These are phyloP conservation scores for Sungouiozyma intestinalis DNA, from an alignment of 805 yeast species.

Conservation along the genomic window DNA sequence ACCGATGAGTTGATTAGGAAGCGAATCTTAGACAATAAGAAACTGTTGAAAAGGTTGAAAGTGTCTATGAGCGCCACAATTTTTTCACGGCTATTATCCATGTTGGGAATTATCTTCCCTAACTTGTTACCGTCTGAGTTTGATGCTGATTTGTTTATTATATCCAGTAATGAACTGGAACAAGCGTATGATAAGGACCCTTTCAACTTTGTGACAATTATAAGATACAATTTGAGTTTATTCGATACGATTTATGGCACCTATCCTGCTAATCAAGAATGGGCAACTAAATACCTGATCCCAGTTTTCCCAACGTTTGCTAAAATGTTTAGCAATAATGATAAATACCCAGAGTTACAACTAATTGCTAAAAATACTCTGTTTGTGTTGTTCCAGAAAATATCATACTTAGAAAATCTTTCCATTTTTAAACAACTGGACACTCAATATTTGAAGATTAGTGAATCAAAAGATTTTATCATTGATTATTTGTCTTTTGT, in stretches of 20 bases:
- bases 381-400: conserved; percentile 15
- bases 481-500: conserved; percentile 20
- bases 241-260: conserved; percentile 5
- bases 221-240: conserved; percentile 14
- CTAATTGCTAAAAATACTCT: conserved; percentile 14
- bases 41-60: conserved; percentile 11
- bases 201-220: conserved; percentile 16
- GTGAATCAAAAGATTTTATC: conserved; percentile 8
- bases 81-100: conserved; percentile 17
- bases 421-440: conserved; percentile 12
- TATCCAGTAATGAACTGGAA: conserved; percentile 9
- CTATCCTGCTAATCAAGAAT: conserved; percentile 1
- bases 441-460: conserved; percentile 11
- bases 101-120: conserved; percentile 10
- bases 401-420: conserved; percentile 18
- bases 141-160: conserved; percentile 12
- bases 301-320: conserved; percentile 13
- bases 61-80: conserved; percentile 8
- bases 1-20: conserved; percentile 17
- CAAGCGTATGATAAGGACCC: conserved; percentile 13
- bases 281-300: conserved; percentile 10
- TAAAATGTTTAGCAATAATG: conserved; percentile 11
- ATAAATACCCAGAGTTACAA: conserved; percentile 12
- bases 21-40: conserved; percentile 13
- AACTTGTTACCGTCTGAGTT: conserved; percentile 11